phyloP scores from a whole-genome alignment of 73 alveolate species.

The Blepharisma stoltei region DNA sequence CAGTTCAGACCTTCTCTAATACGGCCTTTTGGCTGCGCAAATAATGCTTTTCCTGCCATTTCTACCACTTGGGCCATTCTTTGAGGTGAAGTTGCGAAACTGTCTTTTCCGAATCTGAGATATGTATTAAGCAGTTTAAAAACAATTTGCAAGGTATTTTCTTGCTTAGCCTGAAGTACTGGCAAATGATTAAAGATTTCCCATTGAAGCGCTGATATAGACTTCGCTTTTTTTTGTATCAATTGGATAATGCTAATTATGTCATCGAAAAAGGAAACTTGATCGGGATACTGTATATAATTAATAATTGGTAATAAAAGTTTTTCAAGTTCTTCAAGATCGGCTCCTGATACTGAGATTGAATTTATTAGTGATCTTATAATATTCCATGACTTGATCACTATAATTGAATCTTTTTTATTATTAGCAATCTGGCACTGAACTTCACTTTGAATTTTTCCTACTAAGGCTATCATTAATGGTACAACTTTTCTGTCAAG shows the following conservation, averaged over 20 bases:
- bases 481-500: neutral
- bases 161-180: neutral
- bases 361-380: neutral
- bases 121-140: slow-evolving; percentile 2
- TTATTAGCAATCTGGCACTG: neutral
- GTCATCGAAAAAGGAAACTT: slow-evolving; percentile 16
- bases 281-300: neutral
- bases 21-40: neutral
- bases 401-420: neutral
- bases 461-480: neutral
- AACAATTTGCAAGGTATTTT: neutral
- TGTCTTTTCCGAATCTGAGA: slow-evolving; percentile 2
- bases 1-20: neutral
- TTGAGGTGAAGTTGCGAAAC: neutral
- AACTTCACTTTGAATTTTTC: neutral
- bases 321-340: neutral
- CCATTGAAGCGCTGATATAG: slow-evolving; percentile 17
- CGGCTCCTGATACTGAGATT: too few species aligned
- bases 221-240: neutral
- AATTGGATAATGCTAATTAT: neutral
- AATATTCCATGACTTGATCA: slow-evolving; percentile 23
- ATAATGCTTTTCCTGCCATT: neutral
- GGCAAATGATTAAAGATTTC: slow-evolving; percentile 7
- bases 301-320: neutral
- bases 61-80: neutral